Conservation (phyloP, 2,329 filamentous ascomycete genomes). For the Paraphaeosphaeria minitans region DNA sequence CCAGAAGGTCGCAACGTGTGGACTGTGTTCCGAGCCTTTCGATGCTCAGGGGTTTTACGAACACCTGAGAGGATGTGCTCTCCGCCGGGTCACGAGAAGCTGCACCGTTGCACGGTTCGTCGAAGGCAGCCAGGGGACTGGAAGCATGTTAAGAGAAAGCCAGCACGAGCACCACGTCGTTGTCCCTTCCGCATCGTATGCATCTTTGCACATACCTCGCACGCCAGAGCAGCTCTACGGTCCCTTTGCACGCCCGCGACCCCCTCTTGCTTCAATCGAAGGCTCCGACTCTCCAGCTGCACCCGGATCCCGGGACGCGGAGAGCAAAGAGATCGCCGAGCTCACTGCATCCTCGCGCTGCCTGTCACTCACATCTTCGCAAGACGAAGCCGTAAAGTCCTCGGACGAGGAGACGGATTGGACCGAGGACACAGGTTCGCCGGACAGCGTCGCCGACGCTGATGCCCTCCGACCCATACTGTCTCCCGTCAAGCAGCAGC, state of each 20-base stretch:
- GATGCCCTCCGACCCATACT: constrained; percentile 22
- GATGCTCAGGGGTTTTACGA: constrained; percentile 94
- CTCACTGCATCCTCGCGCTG: constrained; percentile 25
- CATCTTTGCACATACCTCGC: neutral
- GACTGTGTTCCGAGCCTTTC: constrained; percentile 84
- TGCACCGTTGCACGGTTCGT: neutral
- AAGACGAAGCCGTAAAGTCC: constrained; percentile 17
- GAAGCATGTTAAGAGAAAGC: neutral
- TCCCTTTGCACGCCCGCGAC: neutral
- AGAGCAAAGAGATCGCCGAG: constrained; percentile 20
- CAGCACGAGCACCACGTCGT: neutral
- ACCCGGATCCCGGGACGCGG: neutral
- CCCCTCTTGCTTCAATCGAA: neutral
- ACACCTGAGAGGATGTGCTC: constrained; percentile 73
- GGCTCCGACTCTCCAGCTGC: neutral
- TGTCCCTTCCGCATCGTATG: neutral
- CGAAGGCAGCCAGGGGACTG: neutral
- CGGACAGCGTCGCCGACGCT: constrained; percentile 23
- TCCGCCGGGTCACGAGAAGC: constrained; percentile 54
- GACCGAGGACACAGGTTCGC: constrained; percentile 27
- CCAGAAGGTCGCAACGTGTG: constrained; percentile 78
- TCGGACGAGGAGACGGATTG: constrained; percentile 33
- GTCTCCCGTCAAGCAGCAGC: constrained; percentile 24
- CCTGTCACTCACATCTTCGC: constrained; percentile 27
- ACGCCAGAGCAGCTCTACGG: constrained; percentile 5